Evolutionary conservation across 2,329 filamentous ascomycete species (phyloP).

Genomic region (Beauveria sp.): DNA sequence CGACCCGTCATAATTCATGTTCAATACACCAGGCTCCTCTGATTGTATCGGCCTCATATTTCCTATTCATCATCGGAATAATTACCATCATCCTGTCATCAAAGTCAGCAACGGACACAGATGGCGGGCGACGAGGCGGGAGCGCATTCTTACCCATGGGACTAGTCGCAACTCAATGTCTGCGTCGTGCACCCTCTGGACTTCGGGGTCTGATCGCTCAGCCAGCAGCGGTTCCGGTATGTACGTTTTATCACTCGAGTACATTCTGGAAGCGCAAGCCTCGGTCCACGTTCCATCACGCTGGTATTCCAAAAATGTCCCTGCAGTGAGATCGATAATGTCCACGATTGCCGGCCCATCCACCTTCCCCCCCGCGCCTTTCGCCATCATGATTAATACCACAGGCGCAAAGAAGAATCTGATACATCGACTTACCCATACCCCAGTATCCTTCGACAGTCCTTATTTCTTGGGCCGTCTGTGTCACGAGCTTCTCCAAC

Average conservation of each 20-base stretch:
- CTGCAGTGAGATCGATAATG: background rate
- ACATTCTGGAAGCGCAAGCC: background rate
- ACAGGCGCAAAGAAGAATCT: background rate
- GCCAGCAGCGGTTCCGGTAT: background rate
- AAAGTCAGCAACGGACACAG: background rate
- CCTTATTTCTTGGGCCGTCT: background rate
- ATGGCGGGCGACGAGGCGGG: background rate
- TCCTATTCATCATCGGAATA: background rate
- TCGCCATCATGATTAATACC: background rate
- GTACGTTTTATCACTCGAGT: background rate
- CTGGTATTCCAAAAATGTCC: conserved; percentile 1
- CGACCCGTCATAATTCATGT: background rate
- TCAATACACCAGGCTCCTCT: background rate
- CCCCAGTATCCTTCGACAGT: background rate
- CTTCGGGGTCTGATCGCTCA: background rate
- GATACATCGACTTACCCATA: background rate
- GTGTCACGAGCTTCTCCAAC: background rate
- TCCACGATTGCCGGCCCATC: background rate
- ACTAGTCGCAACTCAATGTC: background rate
- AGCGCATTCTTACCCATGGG: background rate
- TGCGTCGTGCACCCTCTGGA: background rate
- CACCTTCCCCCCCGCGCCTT: background rate
- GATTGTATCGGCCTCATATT: background rate
- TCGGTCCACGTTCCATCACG: background rate
- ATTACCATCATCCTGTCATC: background rate